These are phyloP conservation scores for Mucor circinelloides DNA, from an alignment of 371 early-diverging fungal genomes.

Conservation along the genomic window DNA sequence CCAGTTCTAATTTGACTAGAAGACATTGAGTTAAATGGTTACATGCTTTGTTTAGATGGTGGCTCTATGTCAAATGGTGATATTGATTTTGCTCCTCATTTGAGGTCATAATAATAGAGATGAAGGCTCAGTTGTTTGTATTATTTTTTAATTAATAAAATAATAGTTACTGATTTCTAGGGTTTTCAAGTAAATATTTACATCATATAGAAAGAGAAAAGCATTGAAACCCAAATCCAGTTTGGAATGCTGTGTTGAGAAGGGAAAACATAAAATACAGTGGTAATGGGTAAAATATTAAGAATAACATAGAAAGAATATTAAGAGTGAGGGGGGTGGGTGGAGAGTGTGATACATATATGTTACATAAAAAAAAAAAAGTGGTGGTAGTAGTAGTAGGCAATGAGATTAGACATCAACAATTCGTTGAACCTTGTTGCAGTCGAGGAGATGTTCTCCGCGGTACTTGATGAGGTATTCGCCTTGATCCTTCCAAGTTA, in stretches of 20 bases:
- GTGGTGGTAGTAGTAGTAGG: not conserved
- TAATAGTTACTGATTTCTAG: not conserved
- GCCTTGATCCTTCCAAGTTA: constrained; percentile 62
- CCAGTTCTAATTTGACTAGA: too few relatives aligned
- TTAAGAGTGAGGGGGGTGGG: not conserved
- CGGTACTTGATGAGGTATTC: constrained; percentile 67
- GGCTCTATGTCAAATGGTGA: too few relatives aligned
- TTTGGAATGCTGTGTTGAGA: not conserved
- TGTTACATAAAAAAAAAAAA: not conserved
- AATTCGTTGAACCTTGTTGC: constrained; percentile 56
- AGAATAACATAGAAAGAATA: constrained; percentile 2
- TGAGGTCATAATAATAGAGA: not conserved
- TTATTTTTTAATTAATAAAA: not conserved
- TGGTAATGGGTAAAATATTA: constrained; percentile 8
- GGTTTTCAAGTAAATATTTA: not conserved
- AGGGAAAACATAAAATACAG: constrained; percentile 2
- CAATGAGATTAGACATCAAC: constrained; percentile 16
- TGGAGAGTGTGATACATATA: not conserved
- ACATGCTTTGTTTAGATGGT: too few relatives aligned
- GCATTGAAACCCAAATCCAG: constrained; percentile 9
- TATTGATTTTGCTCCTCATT: too few relatives aligned
- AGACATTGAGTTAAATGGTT: too few relatives aligned
- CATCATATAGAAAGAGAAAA: not conserved
- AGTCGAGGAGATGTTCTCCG: constrained; percentile 62
- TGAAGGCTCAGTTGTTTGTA: not conserved